Percentiles rank a stretch among this genome's conserved stretches.
These are phyloP conservation scores for Ilyonectria mors-panacis DNA, from an alignment of 2,329 filamentous ascomycete genomes.

Conservation along the genomic window DNA sequence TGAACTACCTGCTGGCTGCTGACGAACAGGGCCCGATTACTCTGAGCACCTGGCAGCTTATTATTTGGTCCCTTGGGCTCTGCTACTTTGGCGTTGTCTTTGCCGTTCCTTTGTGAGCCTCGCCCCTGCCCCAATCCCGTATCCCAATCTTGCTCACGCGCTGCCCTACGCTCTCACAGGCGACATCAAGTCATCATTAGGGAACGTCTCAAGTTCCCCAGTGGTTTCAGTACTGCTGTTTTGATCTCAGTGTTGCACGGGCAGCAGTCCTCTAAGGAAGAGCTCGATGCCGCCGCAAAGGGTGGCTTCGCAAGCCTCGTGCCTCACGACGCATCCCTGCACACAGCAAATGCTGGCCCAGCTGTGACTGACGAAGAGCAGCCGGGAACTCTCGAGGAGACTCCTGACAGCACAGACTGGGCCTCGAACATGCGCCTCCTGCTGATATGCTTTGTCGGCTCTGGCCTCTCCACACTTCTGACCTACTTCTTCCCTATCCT, in stretches of 20 bases:
- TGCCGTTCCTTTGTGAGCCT: conserved; percentile 82
- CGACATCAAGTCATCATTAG: conserved; percentile 92
- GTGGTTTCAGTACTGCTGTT: conserved; percentile 93
- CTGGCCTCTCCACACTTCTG: conserved; percentile 79
- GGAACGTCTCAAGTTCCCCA: conserved; percentile 94
- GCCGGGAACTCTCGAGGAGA: conserved; percentile 52
- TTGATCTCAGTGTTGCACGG: conserved; percentile 94
- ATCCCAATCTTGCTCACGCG: conserved; percentile 14
- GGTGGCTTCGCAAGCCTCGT: conserved; percentile 62
- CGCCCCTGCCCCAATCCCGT: not conserved
- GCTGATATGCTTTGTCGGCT: conserved; percentile 70
- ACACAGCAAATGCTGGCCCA: conserved; percentile 44
- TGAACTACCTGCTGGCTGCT: conserved; percentile 85
- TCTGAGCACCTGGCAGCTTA: conserved; percentile 81
- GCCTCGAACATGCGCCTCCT: conserved; percentile 68
- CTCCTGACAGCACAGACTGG: conserved; percentile 53
- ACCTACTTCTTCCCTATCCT: conserved; percentile 93
- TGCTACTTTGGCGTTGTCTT: conserved; percentile 98
- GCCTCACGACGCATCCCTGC: conserved; percentile 46
- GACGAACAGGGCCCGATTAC: conserved; percentile 85
- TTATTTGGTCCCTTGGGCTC: conserved; percentile 92
- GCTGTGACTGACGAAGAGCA: conserved; percentile 48
- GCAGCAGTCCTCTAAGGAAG: conserved; percentile 52
- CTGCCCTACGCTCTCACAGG: conserved; percentile 49
- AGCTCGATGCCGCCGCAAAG: conserved; percentile 54